Evolutionary conservation across 495 filamentous ascomycete genomes (phyloP).

Genomic region (Endocarpon pusillum): DNA sequence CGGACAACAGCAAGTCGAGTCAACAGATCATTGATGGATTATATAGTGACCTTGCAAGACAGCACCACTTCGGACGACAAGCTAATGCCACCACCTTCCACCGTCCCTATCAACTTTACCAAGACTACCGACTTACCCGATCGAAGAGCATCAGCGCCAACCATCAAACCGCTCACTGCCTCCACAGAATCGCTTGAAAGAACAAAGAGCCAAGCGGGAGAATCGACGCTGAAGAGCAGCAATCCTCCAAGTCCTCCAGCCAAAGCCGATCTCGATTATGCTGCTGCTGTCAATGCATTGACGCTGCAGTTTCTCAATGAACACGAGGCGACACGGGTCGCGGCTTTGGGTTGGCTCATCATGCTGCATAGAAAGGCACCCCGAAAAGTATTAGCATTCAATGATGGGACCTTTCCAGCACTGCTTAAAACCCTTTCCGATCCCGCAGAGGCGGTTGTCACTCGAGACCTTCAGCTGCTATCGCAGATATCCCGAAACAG

Average conservation of each 20-base stretch:
- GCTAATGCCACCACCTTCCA: conserved; percentile 18
- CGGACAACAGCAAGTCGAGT: conserved; percentile 75
- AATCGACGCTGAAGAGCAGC: conserved; percentile 30
- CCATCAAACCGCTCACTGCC: conserved; percentile 19
- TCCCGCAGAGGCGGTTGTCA: conserved; percentile 88
- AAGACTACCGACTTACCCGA: conserved; percentile 25
- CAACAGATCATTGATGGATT: conserved; percentile 76
- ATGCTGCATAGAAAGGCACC: conserved; percentile 95
- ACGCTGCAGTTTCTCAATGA: conserved; percentile 92
- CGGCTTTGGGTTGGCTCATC: conserved; percentile 86
- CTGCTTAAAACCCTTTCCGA: conserved; percentile 93
- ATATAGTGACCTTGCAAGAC: conserved; percentile 79
- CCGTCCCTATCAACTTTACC: conserved; percentile 18
- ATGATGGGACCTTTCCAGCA: conserved; percentile 92
- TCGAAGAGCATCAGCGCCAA: conserved; percentile 19
- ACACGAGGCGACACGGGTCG: conserved; percentile 87
- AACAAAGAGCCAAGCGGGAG: conserved; percentile 16
- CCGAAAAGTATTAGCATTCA: conserved; percentile 82
- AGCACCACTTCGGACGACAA: conserved; percentile 34
- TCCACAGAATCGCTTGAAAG: conserved; percentile 16
- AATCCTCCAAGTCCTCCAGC: conserved; percentile 26
- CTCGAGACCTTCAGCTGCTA: conserved; percentile 80
- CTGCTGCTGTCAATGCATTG: conserved; percentile 87
- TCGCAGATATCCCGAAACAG: conserved; percentile 94
- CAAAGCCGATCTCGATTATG: conserved; percentile 70